Conservation (phyloP, 2,329 filamentous ascomycete species). For the Dactylellina parvicollis region DNA sequence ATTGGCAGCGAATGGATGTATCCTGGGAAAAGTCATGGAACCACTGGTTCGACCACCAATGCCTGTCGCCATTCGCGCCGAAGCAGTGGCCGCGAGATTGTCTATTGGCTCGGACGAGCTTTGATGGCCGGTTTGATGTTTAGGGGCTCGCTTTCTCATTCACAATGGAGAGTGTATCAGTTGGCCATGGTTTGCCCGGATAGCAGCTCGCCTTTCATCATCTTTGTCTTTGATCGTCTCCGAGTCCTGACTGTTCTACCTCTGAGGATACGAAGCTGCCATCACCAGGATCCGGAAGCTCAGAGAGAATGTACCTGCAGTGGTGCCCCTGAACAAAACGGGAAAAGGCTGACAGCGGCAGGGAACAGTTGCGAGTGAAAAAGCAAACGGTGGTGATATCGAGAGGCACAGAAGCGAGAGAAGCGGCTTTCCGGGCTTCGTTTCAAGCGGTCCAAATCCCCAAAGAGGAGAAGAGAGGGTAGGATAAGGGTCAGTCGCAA, state of each 20-base stretch:
- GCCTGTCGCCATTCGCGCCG: slow-evolving; percentile 32
- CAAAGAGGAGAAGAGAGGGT: slow-evolving; percentile 29
- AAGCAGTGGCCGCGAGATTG: slow-evolving; percentile 16
- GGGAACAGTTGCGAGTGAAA: slow-evolving; percentile 30
- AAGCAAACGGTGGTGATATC: slow-evolving; percentile 50
- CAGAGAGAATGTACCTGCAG: slow-evolving; percentile 45
- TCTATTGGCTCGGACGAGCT: slow-evolving; percentile 26
- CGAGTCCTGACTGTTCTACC: background rate
- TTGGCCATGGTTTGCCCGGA: slow-evolving; percentile 28
- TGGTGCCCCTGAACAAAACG: slow-evolving; percentile 53
- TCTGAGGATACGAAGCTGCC: slow-evolving; percentile 27
- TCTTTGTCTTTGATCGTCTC: background rate
- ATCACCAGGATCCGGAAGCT: slow-evolving; percentile 32
- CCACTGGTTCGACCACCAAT: slow-evolving; percentile 33
- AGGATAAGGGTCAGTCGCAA: slow-evolving; percentile 51
- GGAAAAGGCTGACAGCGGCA: slow-evolving; percentile 44
- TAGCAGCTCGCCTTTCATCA: slow-evolving; percentile 1
- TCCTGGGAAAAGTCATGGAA: slow-evolving; percentile 38
- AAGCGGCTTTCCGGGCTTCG: slow-evolving; percentile 41
- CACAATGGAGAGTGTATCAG: slow-evolving; percentile 43
- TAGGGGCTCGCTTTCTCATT: slow-evolving; percentile 39
- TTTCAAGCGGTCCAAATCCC: slow-evolving; percentile 42
- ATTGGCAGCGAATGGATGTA: slow-evolving; percentile 37
- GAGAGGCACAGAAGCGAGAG: slow-evolving; percentile 48
- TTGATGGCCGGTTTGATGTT: slow-evolving; percentile 32